A percentile compares a stretch with the other conserved stretches of the same genome.
Evolutionary conservation across 2,329 filamentous ascomycete genomes (phyloP).

Genomic region (Pestalotiopsis sp.): DNA sequence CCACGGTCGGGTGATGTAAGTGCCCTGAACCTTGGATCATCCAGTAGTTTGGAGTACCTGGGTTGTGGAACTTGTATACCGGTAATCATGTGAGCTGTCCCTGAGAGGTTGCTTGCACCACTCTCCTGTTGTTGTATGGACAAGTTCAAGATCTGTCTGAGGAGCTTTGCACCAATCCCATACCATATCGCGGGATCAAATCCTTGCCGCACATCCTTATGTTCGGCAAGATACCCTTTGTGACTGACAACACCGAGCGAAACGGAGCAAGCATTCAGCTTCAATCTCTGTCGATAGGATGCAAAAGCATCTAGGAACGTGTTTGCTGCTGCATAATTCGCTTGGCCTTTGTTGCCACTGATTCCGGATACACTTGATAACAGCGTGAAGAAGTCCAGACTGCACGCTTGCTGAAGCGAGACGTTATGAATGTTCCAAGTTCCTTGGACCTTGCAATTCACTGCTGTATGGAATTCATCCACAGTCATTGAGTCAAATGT

Average conservation of each 20-base stretch:
- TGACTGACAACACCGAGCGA: neutral
- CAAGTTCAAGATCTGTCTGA: neutral
- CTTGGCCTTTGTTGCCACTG: slow-evolving; percentile 22
- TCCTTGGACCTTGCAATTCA: slow-evolving; percentile 28
- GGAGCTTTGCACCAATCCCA: neutral
- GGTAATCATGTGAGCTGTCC: neutral
- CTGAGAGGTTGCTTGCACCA: neutral
- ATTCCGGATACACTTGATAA: slow-evolving; percentile 22
- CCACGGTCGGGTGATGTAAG: neutral
- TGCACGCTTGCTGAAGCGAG: neutral
- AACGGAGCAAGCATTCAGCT: neutral
- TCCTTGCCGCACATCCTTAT: neutral
- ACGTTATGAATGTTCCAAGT: slow-evolving; percentile 28
- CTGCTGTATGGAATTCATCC: slow-evolving; percentile 21
- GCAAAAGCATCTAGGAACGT: slow-evolving; percentile 30
- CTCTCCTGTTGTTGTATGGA: neutral
- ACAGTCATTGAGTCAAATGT: slow-evolving; percentile 15
- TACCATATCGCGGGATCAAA: neutral
- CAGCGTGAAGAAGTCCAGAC: slow-evolving; percentile 26
- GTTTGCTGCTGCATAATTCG: slow-evolving; percentile 35
- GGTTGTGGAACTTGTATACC: neutral
- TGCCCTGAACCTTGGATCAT: neutral
- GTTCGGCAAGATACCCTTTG: neutral
- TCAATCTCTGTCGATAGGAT: slow-evolving; percentile 16
- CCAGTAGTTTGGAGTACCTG: neutral